phyloP scores from a whole-genome alignment of 140 eudicot genomes.

The Flaveria floridana region DNA sequence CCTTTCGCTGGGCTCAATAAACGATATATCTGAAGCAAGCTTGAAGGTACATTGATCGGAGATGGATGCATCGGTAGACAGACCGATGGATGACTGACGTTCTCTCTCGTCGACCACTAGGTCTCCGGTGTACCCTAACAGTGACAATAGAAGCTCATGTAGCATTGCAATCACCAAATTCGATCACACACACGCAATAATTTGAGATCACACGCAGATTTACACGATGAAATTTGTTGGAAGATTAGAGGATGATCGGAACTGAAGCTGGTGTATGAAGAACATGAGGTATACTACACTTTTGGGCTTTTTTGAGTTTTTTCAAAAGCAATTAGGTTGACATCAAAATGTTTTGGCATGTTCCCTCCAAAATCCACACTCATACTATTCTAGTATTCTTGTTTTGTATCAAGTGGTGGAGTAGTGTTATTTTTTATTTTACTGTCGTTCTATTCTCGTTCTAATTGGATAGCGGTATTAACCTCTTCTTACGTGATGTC shows the following conservation, averaged over 20 bases:
- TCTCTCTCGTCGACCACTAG: constrained; percentile 76
- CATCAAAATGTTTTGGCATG: neutral
- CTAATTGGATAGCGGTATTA: too few relatives aligned
- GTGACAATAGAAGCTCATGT: constrained; percentile 69
- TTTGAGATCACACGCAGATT: neutral
- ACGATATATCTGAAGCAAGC: constrained; percentile 76
- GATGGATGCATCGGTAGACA: constrained; percentile 51
- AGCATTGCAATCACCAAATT: constrained; percentile 43
- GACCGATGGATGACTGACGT: constrained; percentile 36
- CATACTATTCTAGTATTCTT: too few relatives aligned
- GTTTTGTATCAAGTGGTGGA: too few relatives aligned
- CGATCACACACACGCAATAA: constrained; percentile 1
- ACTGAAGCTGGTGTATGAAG: neutral
- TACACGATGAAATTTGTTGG: neutral
- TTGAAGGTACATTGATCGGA: constrained; percentile 62
- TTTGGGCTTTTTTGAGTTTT: neutral
- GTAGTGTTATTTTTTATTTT: too few relatives aligned
- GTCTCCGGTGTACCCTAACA: constrained; percentile 83
- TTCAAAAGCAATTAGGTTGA: neutral
- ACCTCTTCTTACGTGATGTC: too few relatives aligned
- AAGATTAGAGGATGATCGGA: neutral
- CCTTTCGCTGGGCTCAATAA: constrained; percentile 70
- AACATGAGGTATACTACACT: neutral
- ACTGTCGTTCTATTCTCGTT: too few relatives aligned
- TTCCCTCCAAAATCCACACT: constrained; percentile 22